A percentile compares a stretch with the other conserved stretches of the same genome.
Conservation (phyloP, 2,329 filamentous ascomycete species). For the Pyricularia grisea region DNA sequence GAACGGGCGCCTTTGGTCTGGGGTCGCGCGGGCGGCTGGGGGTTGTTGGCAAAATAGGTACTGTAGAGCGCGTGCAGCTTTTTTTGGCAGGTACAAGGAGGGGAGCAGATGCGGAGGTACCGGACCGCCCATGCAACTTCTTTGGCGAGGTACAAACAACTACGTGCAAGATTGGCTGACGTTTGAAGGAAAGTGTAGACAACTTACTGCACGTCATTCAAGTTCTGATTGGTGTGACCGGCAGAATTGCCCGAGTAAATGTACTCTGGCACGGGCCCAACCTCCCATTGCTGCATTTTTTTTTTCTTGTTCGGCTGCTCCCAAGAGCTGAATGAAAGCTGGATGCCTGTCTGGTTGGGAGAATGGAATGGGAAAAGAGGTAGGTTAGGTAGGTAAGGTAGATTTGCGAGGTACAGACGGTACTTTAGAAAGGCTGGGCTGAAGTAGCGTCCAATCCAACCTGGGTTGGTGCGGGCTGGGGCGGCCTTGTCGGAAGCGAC, state of each 20-base stretch:
- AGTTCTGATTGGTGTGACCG: constrained; percentile 46
- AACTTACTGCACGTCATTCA: constrained; percentile 31
- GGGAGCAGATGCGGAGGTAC: neutral
- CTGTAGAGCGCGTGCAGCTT: constrained; percentile 2
- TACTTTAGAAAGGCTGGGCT: neutral
- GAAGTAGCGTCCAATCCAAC: neutral
- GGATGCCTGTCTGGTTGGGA: neutral
- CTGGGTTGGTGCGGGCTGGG: neutral
- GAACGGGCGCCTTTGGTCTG: neutral
- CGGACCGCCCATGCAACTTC: neutral
- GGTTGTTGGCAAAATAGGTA: neutral
- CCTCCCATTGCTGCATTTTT: constrained; percentile 55
- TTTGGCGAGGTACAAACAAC: neutral
- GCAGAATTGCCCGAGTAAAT: constrained; percentile 43
- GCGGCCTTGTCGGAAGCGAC: neutral
- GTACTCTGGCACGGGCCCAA: constrained; percentile 51
- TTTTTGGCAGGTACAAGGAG: neutral
- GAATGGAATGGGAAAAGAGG: neutral
- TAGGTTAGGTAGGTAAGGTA: neutral
- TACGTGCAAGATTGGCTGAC: neutral
- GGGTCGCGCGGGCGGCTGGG: constrained; percentile 2
- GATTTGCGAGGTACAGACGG: neutral
- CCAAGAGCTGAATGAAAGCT: neutral
- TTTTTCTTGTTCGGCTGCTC: constrained; percentile 23
- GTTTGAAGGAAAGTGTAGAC: neutral